Percentiles rank a stretch among this genome's conserved stretches.
These are phyloP conservation scores for Capsicum baccatum DNA, from an alignment of 257 asterid species.

Conservation along the genomic window DNA sequence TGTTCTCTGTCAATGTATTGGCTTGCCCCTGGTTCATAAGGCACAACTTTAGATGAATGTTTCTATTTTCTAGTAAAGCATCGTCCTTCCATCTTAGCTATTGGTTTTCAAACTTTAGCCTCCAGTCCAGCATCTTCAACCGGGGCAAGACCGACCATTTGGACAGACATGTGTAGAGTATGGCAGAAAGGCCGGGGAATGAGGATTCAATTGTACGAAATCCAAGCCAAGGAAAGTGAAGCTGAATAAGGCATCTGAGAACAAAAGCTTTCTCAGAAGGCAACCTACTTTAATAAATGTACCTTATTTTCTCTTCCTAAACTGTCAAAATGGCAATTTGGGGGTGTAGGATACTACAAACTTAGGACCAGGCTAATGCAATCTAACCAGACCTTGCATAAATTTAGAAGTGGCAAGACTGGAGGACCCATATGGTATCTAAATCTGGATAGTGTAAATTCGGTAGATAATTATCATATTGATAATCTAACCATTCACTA, in stretches of 20 bases:
- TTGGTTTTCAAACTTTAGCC: not conserved
- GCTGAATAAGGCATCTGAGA: not conserved
- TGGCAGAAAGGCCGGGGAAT: not conserved
- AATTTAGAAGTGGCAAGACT: not conserved
- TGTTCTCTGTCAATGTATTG: slow-evolving; percentile 21
- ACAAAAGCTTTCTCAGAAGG: not conserved
- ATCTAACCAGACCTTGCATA: not conserved
- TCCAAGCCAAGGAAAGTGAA: not conserved
- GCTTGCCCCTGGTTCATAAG: not conserved
- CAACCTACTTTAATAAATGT: not conserved
- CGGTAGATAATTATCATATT: not conserved
- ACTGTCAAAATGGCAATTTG: not conserved
- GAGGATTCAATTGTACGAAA: not conserved
- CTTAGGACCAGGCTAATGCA: slow-evolving; percentile 15
- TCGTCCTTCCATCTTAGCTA: not conserved
- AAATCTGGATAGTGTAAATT: not conserved
- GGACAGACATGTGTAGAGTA: not conserved
- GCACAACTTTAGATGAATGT: not conserved
- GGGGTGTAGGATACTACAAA: not conserved
- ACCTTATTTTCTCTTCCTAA: not conserved
- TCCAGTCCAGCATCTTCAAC: slow-evolving; percentile 1
- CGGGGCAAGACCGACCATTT: not conserved
- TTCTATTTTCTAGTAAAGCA: not conserved
- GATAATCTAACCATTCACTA: not conserved
- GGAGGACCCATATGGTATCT: not conserved